A percentile compares a stretch with the other conserved stretches of the same genome.
phyloP scores from a whole-genome alignment of 2,329 filamentous ascomycete species.

The Meredithiella fracta region DNA sequence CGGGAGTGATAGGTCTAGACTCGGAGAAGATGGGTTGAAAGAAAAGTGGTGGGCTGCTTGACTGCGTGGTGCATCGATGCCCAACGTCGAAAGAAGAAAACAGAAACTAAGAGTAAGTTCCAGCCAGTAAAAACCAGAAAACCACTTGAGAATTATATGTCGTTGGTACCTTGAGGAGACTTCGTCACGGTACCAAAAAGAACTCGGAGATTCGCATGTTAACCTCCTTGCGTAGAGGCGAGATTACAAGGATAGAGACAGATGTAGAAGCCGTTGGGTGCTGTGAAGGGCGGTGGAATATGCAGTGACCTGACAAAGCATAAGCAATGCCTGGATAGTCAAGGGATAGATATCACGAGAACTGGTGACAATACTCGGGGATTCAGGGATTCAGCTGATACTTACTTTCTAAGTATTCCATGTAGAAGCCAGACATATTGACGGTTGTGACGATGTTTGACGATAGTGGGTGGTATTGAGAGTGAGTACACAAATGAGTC shows the following conservation, averaged over 20 bases:
- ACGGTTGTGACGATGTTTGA: not conserved
- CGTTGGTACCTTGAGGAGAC: no score
- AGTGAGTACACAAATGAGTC: not conserved
- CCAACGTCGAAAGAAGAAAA: not conserved
- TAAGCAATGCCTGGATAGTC: not conserved
- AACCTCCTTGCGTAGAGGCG: not conserved
- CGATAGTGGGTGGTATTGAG: no score
- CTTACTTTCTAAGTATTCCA: constrained; percentile 62
- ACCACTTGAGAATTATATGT: no score
- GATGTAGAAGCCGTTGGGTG: not conserved
- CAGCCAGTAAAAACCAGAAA: no score
- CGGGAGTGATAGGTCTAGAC: no score
- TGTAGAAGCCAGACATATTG: constrained; percentile 37
- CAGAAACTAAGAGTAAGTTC: not conserved
- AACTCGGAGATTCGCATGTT: no score
- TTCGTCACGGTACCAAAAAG: no score
- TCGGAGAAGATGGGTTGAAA: no score
- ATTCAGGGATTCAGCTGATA: constrained; percentile 13
- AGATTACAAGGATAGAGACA: not conserved
- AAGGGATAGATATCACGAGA: not conserved
- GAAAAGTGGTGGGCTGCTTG: not conserved
- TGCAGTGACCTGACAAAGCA: not conserved
- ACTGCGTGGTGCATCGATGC: constrained; percentile 1
- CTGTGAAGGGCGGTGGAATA: not conserved
- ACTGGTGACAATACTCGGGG: not conserved